Evolutionary conservation across 345 rosid species (phyloP).

Genomic region (Pugionium cornutum): DNA sequence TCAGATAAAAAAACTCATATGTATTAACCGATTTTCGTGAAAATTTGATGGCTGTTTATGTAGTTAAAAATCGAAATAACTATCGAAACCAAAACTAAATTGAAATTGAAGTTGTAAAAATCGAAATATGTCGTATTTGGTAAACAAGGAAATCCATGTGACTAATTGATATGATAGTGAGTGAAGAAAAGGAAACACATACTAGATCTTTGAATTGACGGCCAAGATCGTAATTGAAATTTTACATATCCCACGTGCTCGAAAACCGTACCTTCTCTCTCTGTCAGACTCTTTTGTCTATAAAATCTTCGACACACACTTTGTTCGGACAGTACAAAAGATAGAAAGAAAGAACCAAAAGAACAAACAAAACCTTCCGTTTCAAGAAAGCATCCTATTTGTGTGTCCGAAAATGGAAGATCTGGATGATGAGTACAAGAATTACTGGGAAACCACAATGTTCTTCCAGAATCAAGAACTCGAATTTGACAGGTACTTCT

Average conservation of each 20-base stretch:
- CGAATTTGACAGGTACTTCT: conserved; percentile 44
- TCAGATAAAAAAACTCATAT: too few species aligned
- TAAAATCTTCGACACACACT: conserved; percentile 35
- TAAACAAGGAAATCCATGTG: too few species aligned
- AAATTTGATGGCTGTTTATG: too few species aligned
- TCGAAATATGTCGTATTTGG: too few species aligned
- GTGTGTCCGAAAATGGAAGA: conserved; percentile 37
- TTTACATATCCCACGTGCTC: conserved; percentile 33
- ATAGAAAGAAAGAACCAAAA: conserved; percentile 1
- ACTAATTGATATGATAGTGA: too few species aligned
- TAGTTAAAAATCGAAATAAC: too few species aligned
- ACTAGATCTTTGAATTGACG: conserved; percentile 25
- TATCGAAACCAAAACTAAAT: too few species aligned
- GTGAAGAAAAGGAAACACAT: not conserved
- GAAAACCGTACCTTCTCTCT: conserved; percentile 3
- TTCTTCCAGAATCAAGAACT: conserved; percentile 64
- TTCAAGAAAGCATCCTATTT: conserved; percentile 36
- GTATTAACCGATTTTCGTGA: too few species aligned
- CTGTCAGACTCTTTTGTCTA: conserved; percentile 31
- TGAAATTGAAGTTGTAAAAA: too few species aligned
- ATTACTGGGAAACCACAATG: conserved; percentile 73
- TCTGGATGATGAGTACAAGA: conserved; percentile 49
- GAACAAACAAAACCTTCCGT: conserved; percentile 20
- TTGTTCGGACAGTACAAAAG: conserved; percentile 29
- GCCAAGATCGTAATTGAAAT: conserved; percentile 29